Base-by-base conservation (phyloP, 805 yeast genomes). In the Kluyveromyces lactis region DNA sequence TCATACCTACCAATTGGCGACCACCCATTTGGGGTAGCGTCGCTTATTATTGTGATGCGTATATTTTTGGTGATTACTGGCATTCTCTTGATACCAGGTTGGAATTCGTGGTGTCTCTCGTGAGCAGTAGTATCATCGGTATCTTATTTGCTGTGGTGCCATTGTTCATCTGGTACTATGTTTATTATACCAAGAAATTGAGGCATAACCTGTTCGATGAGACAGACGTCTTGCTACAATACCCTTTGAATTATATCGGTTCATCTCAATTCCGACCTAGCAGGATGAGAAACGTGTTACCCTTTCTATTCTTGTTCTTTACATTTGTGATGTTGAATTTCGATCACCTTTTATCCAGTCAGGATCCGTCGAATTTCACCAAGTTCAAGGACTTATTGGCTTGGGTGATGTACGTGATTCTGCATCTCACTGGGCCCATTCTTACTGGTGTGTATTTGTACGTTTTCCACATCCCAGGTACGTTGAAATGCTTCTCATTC, bases 391-490 rank as follows among this genome's bases (percentile, higher is more conserved):
- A 80, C 55, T 45, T 78, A 8, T 43, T 68, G 21, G 79, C 86
- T 1, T 77, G 84, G 81, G 55, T 69, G 32, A 73, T 75, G 26
- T 79, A 79, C 51, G 84, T 79, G 10, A 53, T 79, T 16, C 66
- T 75, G 28, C 86, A 81, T 55, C 66, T 79, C 29, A 64, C 73
- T 18, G 74, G 71, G 4, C 85, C 86, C 1, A 70, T 80, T 6
- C 55, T 78, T 44, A 75, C 81, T 0, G 75, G 79, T 1, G 67
- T 75, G 15, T 81, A 79, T 63, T 61, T 81, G 12, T 79, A 79
- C 51, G 70, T 78, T 9, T 79, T 78, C 66, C 83, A 79, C 39
- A 68, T 78, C 1, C 82, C 79, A n/a, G 84, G 82, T 0, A 73
- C 76, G 0, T 38, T 77, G 10, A 73, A 70, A 43, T 62, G 67